Base-by-base conservation (phyloP, 441 rosid genomes). In the Melianthus villosus region DNA sequence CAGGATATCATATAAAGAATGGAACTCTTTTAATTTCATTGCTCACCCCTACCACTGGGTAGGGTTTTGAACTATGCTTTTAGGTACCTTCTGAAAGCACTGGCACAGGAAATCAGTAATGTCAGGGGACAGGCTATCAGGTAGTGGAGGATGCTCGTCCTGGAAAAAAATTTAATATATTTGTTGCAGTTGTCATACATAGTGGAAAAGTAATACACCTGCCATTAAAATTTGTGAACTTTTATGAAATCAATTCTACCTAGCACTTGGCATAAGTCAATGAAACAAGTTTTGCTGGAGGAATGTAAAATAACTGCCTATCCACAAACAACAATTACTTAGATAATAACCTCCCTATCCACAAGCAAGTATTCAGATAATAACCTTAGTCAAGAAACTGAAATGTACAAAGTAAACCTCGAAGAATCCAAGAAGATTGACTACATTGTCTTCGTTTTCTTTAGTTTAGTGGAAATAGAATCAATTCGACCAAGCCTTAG, bases 131-230 rank as follows among this genome's bases (percentile, higher is more conserved):
- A 91, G 53, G 54, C 94, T 82, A 64, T 84, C 96, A 44, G 98
- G 98, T 64, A 91, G 75, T 4, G 98, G 98, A 63, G 98, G 98
- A 64, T 56, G 73, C 53, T 85, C 93, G 44, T 91, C 94, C 94
- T 91, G 67, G 44, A 40, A 57, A 14, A 34, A 16, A 41, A 30
- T 7, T 16, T 31, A 4, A 37, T 30, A 34, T 14, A 15, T 12
- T 5, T 16, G 8, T 37, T 6, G 25, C 7, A 13, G 16, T 13
- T 16, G 14, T 37, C 3, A 27, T 16, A 8, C 3, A 43, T 27
- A 13, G 9, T 2, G 25, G 13, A 36, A 12, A 22, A 38, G 29
- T 7, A 25, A 25, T 10, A 6, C 22, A 25, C 9, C 16, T 16
- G 15, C 32, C 25, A 7, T 4, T 15, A 8, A 39, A 8, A 22